Conservation (phyloP, 179 eudicot species). For the Gypsophila paniculata region DNA sequence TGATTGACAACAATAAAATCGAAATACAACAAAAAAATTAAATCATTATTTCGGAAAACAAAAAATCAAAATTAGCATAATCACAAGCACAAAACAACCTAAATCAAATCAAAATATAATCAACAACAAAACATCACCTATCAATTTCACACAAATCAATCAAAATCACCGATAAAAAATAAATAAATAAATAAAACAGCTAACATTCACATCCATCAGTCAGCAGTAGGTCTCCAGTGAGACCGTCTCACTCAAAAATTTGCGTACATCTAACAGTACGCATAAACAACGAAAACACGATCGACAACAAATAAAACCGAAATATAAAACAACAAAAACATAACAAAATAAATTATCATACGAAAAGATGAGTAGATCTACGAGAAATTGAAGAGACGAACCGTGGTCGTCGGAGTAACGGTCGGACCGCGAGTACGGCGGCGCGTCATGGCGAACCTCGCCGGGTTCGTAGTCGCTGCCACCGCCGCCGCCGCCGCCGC, state of each 20-base stretch:
- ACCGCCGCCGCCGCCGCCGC: conserved; percentile 41
- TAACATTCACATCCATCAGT: too few species aligned
- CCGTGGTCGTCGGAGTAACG: conserved; percentile 10
- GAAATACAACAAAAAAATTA: not conserved
- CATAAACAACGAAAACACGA: not conserved
- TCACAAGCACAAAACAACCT: too few species aligned
- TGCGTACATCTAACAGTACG: too few species aligned
- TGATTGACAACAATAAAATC: too few species aligned
- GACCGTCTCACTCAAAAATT: too few species aligned
- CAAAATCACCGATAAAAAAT: not conserved
- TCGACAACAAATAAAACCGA: not conserved
- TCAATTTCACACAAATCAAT: not conserved
- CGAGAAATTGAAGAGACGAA: not conserved
- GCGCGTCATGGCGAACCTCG: conserved; percentile 58
- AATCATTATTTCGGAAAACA: not conserved
- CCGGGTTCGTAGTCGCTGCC: conserved; percentile 61
- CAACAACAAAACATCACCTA: too few species aligned
- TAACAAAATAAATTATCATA: not conserved
- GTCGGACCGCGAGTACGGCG: conserved; percentile 17
- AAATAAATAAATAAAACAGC: too few species aligned
- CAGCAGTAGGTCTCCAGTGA: too few species aligned
- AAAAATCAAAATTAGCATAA: too few species aligned
- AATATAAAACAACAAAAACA: not conserved
- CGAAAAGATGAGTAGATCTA: not conserved
- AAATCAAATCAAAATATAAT: too few species aligned